Conservation (phyloP, 306 rosid species). For the Pyrus pyrifolia region DNA sequence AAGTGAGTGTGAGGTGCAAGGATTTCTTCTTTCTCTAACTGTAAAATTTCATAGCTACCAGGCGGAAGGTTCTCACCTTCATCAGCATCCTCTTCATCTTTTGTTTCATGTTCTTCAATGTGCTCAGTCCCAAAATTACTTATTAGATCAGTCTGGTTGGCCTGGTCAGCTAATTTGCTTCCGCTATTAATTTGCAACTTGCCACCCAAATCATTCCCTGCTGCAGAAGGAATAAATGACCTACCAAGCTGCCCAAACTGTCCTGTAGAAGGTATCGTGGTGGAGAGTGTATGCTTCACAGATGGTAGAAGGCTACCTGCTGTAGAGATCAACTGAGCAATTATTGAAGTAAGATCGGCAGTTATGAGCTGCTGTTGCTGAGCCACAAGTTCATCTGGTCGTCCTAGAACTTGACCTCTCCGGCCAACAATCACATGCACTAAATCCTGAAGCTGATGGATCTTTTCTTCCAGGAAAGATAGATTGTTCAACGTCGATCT, state of each 20-base stretch:
- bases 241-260: slow-evolving; percentile 48
- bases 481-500: slow-evolving; percentile 62
- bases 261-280: slow-evolving; percentile 30
- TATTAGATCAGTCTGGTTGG: slow-evolving; percentile 35
- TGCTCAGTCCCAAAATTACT: slow-evolving; percentile 42
- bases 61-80: slow-evolving; percentile 90
- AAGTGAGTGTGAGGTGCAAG: slow-evolving; percentile 98
- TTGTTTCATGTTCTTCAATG: slow-evolving; percentile 72
- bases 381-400: slow-evolving; percentile 55
- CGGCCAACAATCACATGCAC: slow-evolving; percentile 71
- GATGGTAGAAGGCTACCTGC: slow-evolving; percentile 95
- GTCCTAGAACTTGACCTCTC: slow-evolving; percentile 56
- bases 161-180: slow-evolving; percentile 43
- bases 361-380: slow-evolving; percentile 89
- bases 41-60: slow-evolving; percentile 90
- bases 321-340: slow-evolving; percentile 82
- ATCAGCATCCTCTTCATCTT: slow-evolving; percentile 86
- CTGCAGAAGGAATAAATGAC: slow-evolving; percentile 33
- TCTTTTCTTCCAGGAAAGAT: slow-evolving; percentile 75
- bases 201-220: slow-evolving; percentile 23
- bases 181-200: slow-evolving; percentile 33
- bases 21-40: slow-evolving; percentile 92
- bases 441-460: slow-evolving; percentile 85
- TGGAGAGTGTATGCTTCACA: slow-evolving; percentile 46
- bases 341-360: slow-evolving; percentile 84